Percentiles rank a stretch among this genome's conserved stretches.
Conservation (phyloP, 345 rosid species). For the Populus euphratica region DNA sequence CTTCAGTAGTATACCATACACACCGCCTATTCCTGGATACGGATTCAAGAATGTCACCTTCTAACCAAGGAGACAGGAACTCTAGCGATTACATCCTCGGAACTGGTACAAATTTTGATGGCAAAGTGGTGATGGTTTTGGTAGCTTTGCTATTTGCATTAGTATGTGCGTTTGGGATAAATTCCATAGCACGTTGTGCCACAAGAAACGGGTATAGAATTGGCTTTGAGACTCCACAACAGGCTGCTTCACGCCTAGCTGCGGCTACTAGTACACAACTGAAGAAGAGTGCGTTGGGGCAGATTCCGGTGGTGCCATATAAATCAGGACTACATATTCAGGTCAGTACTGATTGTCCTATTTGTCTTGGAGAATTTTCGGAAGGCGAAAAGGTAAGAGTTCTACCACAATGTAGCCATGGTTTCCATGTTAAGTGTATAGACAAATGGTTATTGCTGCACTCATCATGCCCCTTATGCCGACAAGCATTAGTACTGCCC, state of each 20-base stretch:
- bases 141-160: constrained; percentile 2
- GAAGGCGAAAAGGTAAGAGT: constrained; percentile 1
- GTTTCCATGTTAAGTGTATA: constrained; percentile 4
- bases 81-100: background rate
- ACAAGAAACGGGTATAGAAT: background rate
- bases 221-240: background rate
- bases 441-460: background rate
- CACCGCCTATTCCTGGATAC: background rate
- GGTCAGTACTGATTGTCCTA: background rate
- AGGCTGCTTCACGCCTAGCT: background rate
- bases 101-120: too few relatives aligned
- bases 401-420: constrained; percentile 7
- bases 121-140: constrained; percentile 1
- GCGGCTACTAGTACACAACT: background rate
- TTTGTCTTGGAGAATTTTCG: constrained; percentile 9
- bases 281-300: background rate
- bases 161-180: background rate
- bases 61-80: background rate
- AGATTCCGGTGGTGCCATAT: background rate
- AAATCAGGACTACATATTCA: background rate
- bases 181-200: background rate
- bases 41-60: background rate
- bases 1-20: too few relatives aligned
- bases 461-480: constrained; percentile 1
- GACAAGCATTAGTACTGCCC: background rate